Evolutionary conservation across 768 basidiomycete genomes (phyloP), one percentile per base, ranked within the genome.

Genomic region (Gelatoporia subvermispora): DNA sequence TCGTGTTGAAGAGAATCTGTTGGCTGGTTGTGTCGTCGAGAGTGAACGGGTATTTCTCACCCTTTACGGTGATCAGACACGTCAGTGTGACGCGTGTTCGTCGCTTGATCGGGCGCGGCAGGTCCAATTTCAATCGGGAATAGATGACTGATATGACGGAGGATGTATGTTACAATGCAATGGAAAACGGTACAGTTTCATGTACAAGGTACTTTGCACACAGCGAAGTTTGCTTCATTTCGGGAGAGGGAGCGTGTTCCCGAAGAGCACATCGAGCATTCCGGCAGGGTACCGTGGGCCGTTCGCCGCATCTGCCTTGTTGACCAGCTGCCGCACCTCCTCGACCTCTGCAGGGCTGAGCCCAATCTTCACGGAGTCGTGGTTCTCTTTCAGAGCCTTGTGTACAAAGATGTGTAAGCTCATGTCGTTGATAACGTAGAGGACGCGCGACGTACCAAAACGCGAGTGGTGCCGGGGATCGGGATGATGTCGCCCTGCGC

Each of bases 401-500:
- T 4, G 17, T 10, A 28, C 11, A 35, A 10, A n/a, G 31, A 9
- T 35, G 9, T 35, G 9, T 35, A 9, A 35, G 35, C 35, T 9
- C 35, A n/a, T n/a, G 35, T n/a, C 35, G 9, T 9, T 10, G 23
- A 17, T 11, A 20, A 21, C 10, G 17, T 28, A 31, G n/a, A 28
- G 3, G 24, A 11, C 8, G 5, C 24, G 5, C 18, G 41, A 15
- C 10, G 20, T 17, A 44, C 43, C 10, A 15, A 17, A 17, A 44
- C 3, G 16, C 34, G 17, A 5, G n/a, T 41, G 25, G 39, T 25
- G 20, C 47, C 47, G 15, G 47, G 47, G 13, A 48, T 48, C 25
- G 47, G 47, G 4, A 48, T 23, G 24, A 47, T 15, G 38, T 52
- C 47, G 13, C 64, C 59, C 48, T 66, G 60, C 2, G 57, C 59